A percentile compares a stretch with the other conserved stretches of the same genome.
Evolutionary conservation across 805 yeast genomes (phyloP).

Genomic region (Saccharomycopsis javanensis): DNA sequence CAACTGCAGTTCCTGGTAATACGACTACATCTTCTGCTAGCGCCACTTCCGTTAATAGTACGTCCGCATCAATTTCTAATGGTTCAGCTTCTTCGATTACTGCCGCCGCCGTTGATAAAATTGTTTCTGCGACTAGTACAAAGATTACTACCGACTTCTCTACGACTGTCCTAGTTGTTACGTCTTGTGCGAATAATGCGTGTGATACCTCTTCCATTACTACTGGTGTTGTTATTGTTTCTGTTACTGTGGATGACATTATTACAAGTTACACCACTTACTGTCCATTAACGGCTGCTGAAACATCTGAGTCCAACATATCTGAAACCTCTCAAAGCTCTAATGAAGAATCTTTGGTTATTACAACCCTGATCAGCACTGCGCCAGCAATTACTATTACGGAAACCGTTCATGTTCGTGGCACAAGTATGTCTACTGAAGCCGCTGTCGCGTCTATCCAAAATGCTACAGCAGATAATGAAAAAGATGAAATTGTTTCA

Average conservation of each 20-base stretch:
- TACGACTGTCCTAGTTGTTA: conserved; percentile 3
- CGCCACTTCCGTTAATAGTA: conserved; percentile 11
- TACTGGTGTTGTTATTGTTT: conserved; percentile 23
- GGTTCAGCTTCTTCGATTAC: background rate
- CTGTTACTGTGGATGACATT: conserved; percentile 20
- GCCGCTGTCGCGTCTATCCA: conserved; percentile 16
- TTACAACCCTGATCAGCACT: background rate
- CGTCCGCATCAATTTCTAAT: conserved; percentile 9
- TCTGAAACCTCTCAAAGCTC: conserved; percentile 6
- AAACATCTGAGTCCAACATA: conserved; percentile 3
- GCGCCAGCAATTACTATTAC: conserved; percentile 4
- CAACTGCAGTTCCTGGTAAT: conserved; percentile 19
- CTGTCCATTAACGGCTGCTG: conserved; percentile 23
- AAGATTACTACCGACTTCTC: conserved; percentile 14
- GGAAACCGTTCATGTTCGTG: background rate
- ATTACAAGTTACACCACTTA: conserved; percentile 23
- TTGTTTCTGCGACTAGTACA: background rate
- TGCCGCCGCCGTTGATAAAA: conserved; percentile 1
- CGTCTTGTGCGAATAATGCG: conserved; percentile 16
- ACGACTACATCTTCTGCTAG: conserved; percentile 10
- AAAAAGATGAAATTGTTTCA: background rate
- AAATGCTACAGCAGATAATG: conserved; percentile 17
- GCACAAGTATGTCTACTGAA: conserved; percentile 9
- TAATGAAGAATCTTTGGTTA: conserved; percentile 1
- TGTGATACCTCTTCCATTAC: conserved; percentile 20